A percentile compares a stretch with the other conserved stretches of the same genome.
These are phyloP conservation scores for Clarkia xantiana DNA, from an alignment of 345 rosid genomes.

Conservation along the genomic window DNA sequence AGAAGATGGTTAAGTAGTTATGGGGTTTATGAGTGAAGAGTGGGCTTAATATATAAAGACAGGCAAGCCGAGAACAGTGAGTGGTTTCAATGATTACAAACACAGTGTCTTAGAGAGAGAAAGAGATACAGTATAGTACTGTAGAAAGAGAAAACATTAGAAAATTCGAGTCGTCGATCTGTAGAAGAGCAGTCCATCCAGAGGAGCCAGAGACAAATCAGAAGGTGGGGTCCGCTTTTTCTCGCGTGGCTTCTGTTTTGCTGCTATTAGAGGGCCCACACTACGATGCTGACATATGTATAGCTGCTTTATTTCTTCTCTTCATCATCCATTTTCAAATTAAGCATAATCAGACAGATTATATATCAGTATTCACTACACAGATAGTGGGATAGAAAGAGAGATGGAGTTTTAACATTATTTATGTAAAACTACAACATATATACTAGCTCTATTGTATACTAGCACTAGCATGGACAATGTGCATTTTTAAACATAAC, in stretches of 20 bases:
- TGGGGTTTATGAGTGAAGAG: background rate
- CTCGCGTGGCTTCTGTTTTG: conserved; percentile 4
- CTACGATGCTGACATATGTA: too few relatives aligned
- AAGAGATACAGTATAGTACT: background rate
- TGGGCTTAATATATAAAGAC: conserved; percentile 3
- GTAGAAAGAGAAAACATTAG: background rate
- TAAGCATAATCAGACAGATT: too few relatives aligned
- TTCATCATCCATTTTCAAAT: too few relatives aligned
- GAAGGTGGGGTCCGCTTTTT: background rate
- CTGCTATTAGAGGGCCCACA: background rate
- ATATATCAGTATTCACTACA: too few relatives aligned
- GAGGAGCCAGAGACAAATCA: conserved; percentile 1
- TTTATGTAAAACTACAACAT: too few relatives aligned
- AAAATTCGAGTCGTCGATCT: conserved; percentile 2
- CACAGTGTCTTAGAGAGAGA: background rate
- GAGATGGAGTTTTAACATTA: too few relatives aligned
- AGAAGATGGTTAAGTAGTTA: background rate
- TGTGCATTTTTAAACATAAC: too few relatives aligned
- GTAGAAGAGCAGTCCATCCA: background rate
- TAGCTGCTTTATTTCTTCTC: too few relatives aligned
- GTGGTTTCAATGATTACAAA: background rate
- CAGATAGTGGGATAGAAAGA: too few relatives aligned
- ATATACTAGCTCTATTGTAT: too few relatives aligned
- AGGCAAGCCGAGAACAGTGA: background rate
- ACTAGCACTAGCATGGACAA: too few relatives aligned